Conservation (phyloP, 768 basidiomycete species). For the Suillus ampliporus region DNA sequence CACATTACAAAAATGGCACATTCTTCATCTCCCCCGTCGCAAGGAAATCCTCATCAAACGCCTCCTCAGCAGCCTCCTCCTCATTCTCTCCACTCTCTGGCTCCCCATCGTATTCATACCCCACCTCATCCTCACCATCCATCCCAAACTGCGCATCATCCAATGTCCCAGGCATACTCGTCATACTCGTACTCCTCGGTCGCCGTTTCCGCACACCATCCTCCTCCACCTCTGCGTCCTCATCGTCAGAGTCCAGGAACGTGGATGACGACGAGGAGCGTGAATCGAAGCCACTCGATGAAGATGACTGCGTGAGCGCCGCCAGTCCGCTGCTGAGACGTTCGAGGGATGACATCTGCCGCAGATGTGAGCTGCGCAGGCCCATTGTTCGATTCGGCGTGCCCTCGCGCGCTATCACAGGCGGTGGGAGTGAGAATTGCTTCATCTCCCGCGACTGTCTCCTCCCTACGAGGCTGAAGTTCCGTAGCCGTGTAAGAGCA, state of each 20-base stretch:
- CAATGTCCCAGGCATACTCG: constrained; percentile 88
- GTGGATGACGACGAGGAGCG: constrained; percentile 57
- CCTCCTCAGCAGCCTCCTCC: constrained; percentile 71
- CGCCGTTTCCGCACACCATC: constrained; percentile 48
- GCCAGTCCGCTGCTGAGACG: constrained; percentile 63
- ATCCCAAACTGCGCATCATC: constrained; percentile 64
- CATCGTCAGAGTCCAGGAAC: constrained; percentile 56
- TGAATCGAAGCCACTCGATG: constrained; percentile 58
- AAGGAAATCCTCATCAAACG: constrained; percentile 79
- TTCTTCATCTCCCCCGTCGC: constrained; percentile 86
- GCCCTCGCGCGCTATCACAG: constrained; percentile 27
- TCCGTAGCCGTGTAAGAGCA: constrained; percentile 73
- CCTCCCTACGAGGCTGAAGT: constrained; percentile 75
- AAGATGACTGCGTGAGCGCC: constrained; percentile 51
- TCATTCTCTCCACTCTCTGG: constrained; percentile 50
- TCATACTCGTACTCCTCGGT: constrained; percentile 65
- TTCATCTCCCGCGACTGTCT: constrained; percentile 40
- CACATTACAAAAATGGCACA: constrained; percentile 62
- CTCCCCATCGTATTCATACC: constrained; percentile 39
- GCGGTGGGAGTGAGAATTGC: constrained; percentile 36
- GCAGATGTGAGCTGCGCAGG: constrained; percentile 51
- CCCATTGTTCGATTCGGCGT: constrained; percentile 26
- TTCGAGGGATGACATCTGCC: constrained; percentile 81
- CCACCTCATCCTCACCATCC: constrained; percentile 44
- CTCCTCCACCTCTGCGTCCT: constrained; percentile 45